Conservation (phyloP, 495 filamentous ascomycete species). For the Darksidea phi region DNA sequence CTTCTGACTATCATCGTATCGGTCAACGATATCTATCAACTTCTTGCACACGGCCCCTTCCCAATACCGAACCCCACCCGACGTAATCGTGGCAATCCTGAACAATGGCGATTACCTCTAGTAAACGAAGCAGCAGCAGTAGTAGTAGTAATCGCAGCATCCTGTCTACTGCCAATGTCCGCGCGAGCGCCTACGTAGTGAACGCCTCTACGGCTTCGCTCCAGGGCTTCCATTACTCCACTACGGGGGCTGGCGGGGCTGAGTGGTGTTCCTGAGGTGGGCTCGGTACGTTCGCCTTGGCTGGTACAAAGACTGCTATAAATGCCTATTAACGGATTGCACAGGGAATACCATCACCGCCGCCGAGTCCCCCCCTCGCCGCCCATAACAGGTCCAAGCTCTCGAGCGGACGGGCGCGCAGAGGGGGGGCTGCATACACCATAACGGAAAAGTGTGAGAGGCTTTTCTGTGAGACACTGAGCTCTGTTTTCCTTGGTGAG, state of each 20-base stretch:
- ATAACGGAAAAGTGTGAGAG: slow-evolving; percentile 99
- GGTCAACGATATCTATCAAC: not conserved
- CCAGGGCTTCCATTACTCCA: slow-evolving; percentile 89
- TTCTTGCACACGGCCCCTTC: not conserved
- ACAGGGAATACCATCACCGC: slow-evolving; percentile 65
- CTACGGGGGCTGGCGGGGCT: slow-evolving; percentile 80
- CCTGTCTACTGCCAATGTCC: slow-evolving; percentile 56
- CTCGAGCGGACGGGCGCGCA: slow-evolving; percentile 49
- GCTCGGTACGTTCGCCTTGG: slow-evolving; percentile 49
- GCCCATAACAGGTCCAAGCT: slow-evolving; percentile 51
- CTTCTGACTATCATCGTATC: not conserved
- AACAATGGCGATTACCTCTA: slow-evolving; percentile 49
- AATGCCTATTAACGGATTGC: slow-evolving; percentile 11
- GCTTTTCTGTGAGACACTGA: slow-evolving; percentile 95
- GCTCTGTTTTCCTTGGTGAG: slow-evolving; percentile 92
- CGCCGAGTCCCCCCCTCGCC: slow-evolving; percentile 79
- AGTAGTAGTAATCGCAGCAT: slow-evolving; percentile 67
- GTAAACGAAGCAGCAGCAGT: slow-evolving; percentile 62
- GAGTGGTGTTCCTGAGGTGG: slow-evolving; percentile 98
- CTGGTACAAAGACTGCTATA: too few species aligned
- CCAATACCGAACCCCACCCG: slow-evolving; percentile 14
- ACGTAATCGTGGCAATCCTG: slow-evolving; percentile 44
- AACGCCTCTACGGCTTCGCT: slow-evolving; percentile 56
- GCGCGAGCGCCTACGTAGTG: slow-evolving; percentile 82
- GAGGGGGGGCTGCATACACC: slow-evolving; percentile 87